Evolutionary conservation across 1,284 basidiomycete species (phyloP), one percentile per base, ranked within the genome.

Genomic region (Ganoderma multipileum): DNA sequence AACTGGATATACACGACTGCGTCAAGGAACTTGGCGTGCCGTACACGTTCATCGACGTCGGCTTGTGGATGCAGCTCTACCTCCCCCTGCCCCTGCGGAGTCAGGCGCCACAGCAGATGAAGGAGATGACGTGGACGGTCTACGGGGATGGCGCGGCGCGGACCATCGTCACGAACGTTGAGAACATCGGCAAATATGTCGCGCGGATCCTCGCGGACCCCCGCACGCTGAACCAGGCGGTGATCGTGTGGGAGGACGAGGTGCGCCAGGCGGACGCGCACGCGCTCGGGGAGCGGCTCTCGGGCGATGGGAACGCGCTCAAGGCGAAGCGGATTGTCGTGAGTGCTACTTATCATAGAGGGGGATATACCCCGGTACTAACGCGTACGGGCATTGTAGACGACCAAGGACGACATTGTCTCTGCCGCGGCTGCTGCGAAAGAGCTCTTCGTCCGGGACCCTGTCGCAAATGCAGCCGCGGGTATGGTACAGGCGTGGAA

Each of bases 221-320:
- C 28, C 72, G 77, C 8, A 77, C 78, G 18, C 62, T 75, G 44
- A 74, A 77, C 65, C 65, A 64, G 14, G 72, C 76, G 64, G 74
- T 79, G 23, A 76, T 78, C 65, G 67, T 74, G 14, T 77, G 76
- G 75, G 71, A 74, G n/a, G 76, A 77, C 65, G 72, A 77, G 63
- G 62, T 73, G 4, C 72, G 75, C 5, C 71, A 71, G 61, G 14
- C 41, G 3, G 68, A 74, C 23, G 68, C 67, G 23, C 60, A 64
- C 54, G 68, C 67, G 64, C 62, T 75, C 52, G 70, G 67, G 7
- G 72, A 73, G 65, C 47, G 61, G 1, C 44, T 64, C 8, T 71
- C 70, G 3, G 73, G 73, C 0, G 73, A 75, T n/a, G 73, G 57
- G 2, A 64, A 64, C 6, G 61, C 38, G 2, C 60, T 73, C 4